A percentile compares a stretch with the other conserved stretches of the same genome.
Evolutionary conservation across 2,329 filamentous ascomycete genomes (phyloP).

Genomic region (Fusarium multiceps): DNA sequence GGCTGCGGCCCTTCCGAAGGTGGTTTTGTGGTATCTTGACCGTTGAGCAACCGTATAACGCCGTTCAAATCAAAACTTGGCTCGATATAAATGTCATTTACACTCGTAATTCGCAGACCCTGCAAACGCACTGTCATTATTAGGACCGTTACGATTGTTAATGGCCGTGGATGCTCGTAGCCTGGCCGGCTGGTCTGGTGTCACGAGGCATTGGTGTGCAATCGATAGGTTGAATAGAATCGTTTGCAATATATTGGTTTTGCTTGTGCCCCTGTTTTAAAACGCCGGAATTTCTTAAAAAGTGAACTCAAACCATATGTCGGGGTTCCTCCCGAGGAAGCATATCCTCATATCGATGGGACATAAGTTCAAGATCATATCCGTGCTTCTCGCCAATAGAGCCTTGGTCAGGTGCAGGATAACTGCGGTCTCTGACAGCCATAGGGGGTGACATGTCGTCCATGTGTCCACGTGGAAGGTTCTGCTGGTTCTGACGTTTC

Average conservation of each 20-base stretch:
- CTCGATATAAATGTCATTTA: background rate
- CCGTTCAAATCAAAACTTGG: constrained; percentile 6
- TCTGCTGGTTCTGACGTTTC: constrained; percentile 48
- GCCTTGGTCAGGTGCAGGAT: constrained; percentile 51
- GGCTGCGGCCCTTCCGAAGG: background rate
- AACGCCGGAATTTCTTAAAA: constrained; percentile 8
- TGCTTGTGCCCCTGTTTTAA: constrained; percentile 14
- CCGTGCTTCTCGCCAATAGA: constrained; percentile 54
- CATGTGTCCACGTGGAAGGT: constrained; percentile 48
- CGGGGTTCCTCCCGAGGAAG: constrained; percentile 62
- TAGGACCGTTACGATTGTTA: background rate
- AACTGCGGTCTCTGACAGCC: constrained; percentile 56
- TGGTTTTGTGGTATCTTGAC: constrained; percentile 13
- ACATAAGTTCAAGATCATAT: constrained; percentile 62
- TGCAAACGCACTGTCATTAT: background rate
- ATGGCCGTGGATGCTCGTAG: background rate
- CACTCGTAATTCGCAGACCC: background rate
- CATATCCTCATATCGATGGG: constrained; percentile 69
- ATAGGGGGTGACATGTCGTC: constrained; percentile 65
- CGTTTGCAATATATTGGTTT: constrained; percentile 21
- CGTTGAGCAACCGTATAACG: constrained; percentile 14
- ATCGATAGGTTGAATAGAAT: constrained; percentile 2
- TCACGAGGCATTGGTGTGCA: constrained; percentile 7
- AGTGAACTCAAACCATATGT: constrained; percentile 52
- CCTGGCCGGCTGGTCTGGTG: background rate